phyloP scores from a whole-genome alignment of 371 early-diverging fungal species.

The Zychaea mexicana region DNA sequence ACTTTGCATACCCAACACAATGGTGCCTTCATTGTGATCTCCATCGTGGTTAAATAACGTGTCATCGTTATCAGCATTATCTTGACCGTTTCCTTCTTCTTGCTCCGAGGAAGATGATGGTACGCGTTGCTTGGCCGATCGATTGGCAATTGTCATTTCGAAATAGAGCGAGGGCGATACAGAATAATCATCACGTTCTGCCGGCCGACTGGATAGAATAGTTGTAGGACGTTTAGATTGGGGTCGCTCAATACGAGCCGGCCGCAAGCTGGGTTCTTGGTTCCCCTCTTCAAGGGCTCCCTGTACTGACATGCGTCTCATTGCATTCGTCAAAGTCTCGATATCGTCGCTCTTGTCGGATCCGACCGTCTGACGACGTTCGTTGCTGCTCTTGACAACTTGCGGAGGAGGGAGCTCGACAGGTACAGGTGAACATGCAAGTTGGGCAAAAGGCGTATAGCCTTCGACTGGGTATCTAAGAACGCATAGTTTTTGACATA shows the following conservation, averaged over 20 bases:
- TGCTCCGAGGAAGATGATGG: background rate
- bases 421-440: conserved; percentile 8
- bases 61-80: background rate
- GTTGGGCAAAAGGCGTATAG: conserved; percentile 23
- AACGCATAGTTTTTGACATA: background rate
- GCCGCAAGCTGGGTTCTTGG: conserved; percentile 10
- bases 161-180: conserved; percentile 36
- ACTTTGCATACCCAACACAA: conserved; percentile 12
- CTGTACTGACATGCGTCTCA: conserved; percentile 15
- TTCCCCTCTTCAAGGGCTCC: background rate
- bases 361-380: conserved; percentile 6
- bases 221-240: background rate
- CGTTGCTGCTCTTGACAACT: background rate
- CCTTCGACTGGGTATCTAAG: conserved; percentile 34
- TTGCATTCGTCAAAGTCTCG: conserved; percentile 7
- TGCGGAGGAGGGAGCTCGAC: conserved; percentile 28
- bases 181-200: conserved; percentile 3
- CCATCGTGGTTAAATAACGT: background rate
- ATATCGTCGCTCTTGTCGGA: conserved; percentile 10
- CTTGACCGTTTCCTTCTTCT: background rate
- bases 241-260: background rate
- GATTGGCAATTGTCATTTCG: conserved; percentile 21
- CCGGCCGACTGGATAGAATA: background rate
- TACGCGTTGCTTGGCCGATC: background rate
- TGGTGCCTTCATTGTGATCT: background rate